Base-by-base conservation (phyloP, 2,329 filamentous ascomycete species). In the Apiospora malaysiana region DNA sequence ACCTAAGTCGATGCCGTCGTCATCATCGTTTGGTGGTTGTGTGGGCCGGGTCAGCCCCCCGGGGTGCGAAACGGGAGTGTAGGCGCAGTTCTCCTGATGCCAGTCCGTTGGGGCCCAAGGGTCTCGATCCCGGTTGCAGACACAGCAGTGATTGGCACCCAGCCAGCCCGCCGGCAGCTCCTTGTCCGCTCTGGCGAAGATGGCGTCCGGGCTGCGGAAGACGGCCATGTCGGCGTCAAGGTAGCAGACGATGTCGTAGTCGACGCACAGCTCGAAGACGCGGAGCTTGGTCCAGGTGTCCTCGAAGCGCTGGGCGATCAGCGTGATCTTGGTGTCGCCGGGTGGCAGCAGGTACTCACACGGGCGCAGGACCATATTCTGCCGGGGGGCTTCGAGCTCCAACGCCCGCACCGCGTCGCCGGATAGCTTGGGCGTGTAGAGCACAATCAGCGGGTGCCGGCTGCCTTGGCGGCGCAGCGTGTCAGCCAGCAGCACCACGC, bases 261-360 rank as follows among this genome's bases (percentile, higher is more conserved):
- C 72, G 4, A 21, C 37, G 4, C 40, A 46, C 27, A 85, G 71
- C 70, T 86, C 82, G 74, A 88, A 88, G 27, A 87, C 85, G n/a
- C 85, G 83, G 3, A 88, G 80, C 74, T 88, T 88, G 2, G 86
- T 88, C 83, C 85, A 88, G 4, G 86, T 88, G 73, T 88, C 86
- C 70, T 80, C 81, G 77, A 88, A 88, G 27, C 86, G 82, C 71
- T 86, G 82, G 0, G 86, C 85, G 43, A 88, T 85, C 21, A 82
- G 74, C 71, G 82, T 79, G 51, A 81, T 79, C 68, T 80, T 76
- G 46, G 78, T 77, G 66, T 77, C 76, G 8, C 66, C 68, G n/a
- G 71, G 74, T 5, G 85, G 81, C 5, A 82, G 77, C 1, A 88
- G 77, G 25, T 82, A 80, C 21, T 82, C 76, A 67, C 85, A 81